Conservation (phyloP, 2,329 filamentous ascomycete species). For the Pseudocercospora vitis region DNA sequence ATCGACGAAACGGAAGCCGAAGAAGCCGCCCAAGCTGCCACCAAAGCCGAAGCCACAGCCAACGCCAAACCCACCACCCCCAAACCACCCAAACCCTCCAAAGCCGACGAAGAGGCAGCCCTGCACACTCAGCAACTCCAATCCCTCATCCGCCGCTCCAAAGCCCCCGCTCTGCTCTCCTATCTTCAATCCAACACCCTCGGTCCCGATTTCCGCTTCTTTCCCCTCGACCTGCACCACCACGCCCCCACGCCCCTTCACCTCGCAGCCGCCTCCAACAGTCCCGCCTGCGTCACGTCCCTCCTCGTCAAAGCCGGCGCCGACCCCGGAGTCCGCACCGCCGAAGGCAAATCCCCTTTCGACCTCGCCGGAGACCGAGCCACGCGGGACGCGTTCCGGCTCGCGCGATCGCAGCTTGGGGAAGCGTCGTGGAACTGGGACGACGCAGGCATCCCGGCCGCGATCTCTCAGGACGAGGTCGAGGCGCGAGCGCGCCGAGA, state of each 20-base stretch:
- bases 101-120: slow-evolving; percentile 78
- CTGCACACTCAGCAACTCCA: slow-evolving; percentile 89
- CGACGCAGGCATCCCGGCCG: slow-evolving; percentile 66
- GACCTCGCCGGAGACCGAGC: slow-evolving; percentile 81
- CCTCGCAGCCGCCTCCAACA: slow-evolving; percentile 78
- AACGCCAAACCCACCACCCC: slow-evolving; percentile 51
- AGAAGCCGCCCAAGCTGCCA: slow-evolving; percentile 46
- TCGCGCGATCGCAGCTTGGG: slow-evolving; percentile 79
- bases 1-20: slow-evolving; percentile 65
- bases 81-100: slow-evolving; percentile 65
- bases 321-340: slow-evolving; percentile 69
- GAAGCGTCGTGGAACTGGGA: slow-evolving; percentile 79
- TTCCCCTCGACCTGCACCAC: slow-evolving; percentile 68
- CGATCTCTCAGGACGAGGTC: slow-evolving; percentile 69
- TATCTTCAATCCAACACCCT: slow-evolving; percentile 79
- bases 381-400: slow-evolving; percentile 87
- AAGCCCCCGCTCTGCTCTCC: slow-evolving; percentile 79
- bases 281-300: slow-evolving; percentile 71
- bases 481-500: slow-evolving; percentile 70
- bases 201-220: slow-evolving; percentile 70
- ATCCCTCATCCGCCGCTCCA: slow-evolving; percentile 82
- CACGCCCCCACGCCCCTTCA: slow-evolving; percentile 84
- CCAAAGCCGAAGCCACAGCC: slow-evolving; percentile 37
- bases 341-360: slow-evolving; percentile 80
- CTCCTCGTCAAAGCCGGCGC: slow-evolving; percentile 73